Evolutionary conservation across 192 early-diverging fungal genomes (phyloP).

Genomic region (Spizellomyces sp.): DNA sequence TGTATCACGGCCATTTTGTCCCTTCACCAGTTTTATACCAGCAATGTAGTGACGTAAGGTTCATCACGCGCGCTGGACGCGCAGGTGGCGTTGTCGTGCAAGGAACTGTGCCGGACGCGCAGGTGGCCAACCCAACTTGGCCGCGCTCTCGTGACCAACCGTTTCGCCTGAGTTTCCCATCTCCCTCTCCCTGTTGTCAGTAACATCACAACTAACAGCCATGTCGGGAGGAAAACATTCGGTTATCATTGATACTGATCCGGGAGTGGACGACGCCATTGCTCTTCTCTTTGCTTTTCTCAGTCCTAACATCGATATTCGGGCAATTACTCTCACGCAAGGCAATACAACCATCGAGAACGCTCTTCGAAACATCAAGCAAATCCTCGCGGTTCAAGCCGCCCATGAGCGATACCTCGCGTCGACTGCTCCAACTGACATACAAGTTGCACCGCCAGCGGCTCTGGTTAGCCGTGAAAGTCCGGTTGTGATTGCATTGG

Average conservation of each 20-base stretch:
- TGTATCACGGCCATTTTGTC: too few relatives aligned
- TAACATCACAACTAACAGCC: neutral
- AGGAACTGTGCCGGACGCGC: too few relatives aligned
- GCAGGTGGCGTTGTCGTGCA: too few relatives aligned
- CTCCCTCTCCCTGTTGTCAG: too few relatives aligned
- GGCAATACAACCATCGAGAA: constrained; percentile 28
- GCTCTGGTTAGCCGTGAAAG: neutral
- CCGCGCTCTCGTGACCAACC: too few relatives aligned
- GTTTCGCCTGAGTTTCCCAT: too few relatives aligned
- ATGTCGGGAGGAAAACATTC: neutral
- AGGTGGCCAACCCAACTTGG: too few relatives aligned
- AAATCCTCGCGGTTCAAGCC: constrained; percentile 26
- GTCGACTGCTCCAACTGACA: neutral
- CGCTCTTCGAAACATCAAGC: constrained; percentile 27
- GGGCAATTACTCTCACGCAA: constrained; percentile 24
- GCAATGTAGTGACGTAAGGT: too few relatives aligned
- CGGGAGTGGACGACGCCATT: constrained; percentile 34
- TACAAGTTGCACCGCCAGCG: neutral
- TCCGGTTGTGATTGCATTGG: constrained; percentile 21
- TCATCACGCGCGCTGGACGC: too few relatives aligned
- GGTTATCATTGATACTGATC: constrained; percentile 30
- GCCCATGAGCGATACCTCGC: constrained; percentile 26
- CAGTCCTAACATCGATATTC: constrained; percentile 18
- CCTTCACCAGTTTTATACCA: too few relatives aligned
- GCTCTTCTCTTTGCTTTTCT: constrained; percentile 30